Percentiles rank a stretch among this genome's conserved stretches.
phyloP scores from a whole-genome alignment of 306 rosid species.

The Myrica gale region DNA sequence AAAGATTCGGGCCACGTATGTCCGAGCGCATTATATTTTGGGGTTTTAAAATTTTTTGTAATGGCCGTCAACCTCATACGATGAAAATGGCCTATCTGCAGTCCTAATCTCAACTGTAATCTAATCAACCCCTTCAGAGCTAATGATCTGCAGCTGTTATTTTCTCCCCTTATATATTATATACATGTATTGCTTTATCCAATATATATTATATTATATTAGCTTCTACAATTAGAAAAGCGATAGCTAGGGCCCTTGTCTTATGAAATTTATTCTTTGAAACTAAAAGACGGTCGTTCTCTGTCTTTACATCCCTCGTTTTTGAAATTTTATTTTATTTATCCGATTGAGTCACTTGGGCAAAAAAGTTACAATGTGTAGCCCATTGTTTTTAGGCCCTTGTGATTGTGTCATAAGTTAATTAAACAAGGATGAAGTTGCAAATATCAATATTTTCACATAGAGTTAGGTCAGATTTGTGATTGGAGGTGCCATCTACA shows the following conservation, averaged over 20 bases:
- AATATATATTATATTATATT: no score
- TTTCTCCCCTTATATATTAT: no score
- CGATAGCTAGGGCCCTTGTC: neutral
- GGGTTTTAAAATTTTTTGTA: neutral
- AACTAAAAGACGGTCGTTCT: slow-evolving; percentile 1
- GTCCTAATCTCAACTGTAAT: neutral
- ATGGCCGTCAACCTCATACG: neutral
- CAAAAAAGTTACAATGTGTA: neutral
- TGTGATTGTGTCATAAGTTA: no score
- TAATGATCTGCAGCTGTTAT: no score
- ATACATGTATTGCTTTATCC: no score
- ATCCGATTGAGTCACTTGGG: neutral
- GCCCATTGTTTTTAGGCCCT: no score
- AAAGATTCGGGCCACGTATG: slow-evolving; percentile 30
- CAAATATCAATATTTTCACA: no score
- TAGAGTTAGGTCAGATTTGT: no score
- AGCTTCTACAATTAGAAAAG: neutral
- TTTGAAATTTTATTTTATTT: no score
- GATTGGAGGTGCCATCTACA: no score
- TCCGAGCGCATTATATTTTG: slow-evolving; percentile 23
- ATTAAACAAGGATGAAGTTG: no score
- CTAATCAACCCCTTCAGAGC: neutral
- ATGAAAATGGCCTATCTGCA: neutral
- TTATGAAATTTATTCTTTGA: neutral
- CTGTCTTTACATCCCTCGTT: neutral